Evolutionary conservation across 2,329 filamentous ascomycete species (phyloP).

Genomic region (Podosphaera aphanis): DNA sequence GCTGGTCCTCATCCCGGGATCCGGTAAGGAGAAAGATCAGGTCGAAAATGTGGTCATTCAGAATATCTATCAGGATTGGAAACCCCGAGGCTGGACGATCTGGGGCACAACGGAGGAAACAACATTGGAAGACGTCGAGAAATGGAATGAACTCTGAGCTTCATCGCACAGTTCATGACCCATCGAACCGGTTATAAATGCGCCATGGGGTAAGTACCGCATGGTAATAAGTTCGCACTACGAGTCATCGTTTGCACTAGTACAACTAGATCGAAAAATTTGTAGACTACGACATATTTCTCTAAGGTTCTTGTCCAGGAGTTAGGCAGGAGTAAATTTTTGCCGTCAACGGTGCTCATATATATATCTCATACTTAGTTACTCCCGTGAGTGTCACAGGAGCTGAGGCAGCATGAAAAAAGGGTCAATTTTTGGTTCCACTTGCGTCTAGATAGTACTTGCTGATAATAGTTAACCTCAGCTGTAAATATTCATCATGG

Average conservation of each 20-base stretch:
- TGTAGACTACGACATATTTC: too few species aligned
- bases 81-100: conserved; percentile 32
- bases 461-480: too few species aligned
- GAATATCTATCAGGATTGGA: conserved; percentile 20
- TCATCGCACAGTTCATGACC: background rate
- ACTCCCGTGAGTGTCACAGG: too few species aligned
- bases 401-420: too few species aligned
- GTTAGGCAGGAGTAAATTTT: too few species aligned
- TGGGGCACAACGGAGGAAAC: conserved; percentile 39
- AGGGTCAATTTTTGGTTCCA: too few species aligned
- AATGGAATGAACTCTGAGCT: conserved; percentile 17
- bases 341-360: too few species aligned
- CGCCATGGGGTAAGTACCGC: too few species aligned
- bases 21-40: conserved; percentile 27
- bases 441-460: too few species aligned
- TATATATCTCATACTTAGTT: too few species aligned
- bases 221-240: background rate
- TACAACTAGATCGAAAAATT: background rate
- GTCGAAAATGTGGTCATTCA: conserved; percentile 43
- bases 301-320: too few species aligned
- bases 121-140: conserved; percentile 17
- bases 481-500: too few species aligned
- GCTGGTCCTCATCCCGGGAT: conserved; percentile 20
- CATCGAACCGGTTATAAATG: background rate
- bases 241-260: background rate